Percentiles rank a stretch among this genome's conserved stretches.
Conservation (phyloP, 306 rosid species). For the Acacia acuminata region DNA sequence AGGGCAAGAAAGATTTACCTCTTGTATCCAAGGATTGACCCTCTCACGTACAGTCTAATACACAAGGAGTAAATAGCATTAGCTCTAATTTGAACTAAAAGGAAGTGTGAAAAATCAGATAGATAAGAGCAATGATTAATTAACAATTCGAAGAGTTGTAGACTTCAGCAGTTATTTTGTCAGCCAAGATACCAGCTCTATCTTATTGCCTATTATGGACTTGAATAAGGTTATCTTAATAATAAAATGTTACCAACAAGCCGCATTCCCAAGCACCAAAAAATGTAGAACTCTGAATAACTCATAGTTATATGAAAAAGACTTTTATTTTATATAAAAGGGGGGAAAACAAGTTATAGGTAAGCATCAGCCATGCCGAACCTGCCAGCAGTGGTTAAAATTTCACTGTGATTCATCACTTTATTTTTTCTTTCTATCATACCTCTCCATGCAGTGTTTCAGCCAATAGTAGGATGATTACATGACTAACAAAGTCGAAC, state of each 20-base stretch:
- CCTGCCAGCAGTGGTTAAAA: too few species aligned
- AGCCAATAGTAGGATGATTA: too few species aligned
- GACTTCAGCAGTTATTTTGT: not conserved
- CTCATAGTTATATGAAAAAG: too few species aligned
- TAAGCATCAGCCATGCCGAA: too few species aligned
- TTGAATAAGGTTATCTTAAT: not conserved
- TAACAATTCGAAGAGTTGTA: not conserved
- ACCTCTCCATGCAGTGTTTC: too few species aligned
- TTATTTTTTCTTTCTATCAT: not conserved
- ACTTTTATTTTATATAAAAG: too few species aligned
- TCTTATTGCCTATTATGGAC: not conserved
- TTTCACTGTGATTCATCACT: not conserved
- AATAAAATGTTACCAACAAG: not conserved
- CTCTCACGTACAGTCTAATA: slow-evolving; percentile 80
- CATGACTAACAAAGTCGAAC: not conserved
- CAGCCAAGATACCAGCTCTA: not conserved
- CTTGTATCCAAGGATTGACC: slow-evolving; percentile 89
- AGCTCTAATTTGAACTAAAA: not conserved
- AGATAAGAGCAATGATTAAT: not conserved
- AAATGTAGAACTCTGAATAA: too few species aligned
- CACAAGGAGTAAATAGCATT: not conserved
- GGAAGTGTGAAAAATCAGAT: not conserved
- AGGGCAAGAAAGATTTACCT: slow-evolving; percentile 47
- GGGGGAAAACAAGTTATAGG: too few species aligned
- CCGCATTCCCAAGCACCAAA: not conserved